Evolutionary conservation across 2,329 filamentous ascomycete species (phyloP).

Genomic region (Ilyonectria mors-panacis): DNA sequence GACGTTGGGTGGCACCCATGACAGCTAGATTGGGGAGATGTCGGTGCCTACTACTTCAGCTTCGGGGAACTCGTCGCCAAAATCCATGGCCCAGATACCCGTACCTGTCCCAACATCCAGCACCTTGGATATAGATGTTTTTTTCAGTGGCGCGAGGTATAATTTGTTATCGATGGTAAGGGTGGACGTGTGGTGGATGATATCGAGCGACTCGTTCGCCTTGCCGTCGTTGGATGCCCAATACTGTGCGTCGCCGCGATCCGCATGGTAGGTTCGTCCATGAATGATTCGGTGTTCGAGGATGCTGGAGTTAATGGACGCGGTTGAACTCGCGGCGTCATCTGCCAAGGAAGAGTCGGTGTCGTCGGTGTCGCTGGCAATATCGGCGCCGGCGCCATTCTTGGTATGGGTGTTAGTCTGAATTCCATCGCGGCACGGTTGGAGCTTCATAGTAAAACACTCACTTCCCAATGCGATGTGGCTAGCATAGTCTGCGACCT

Average conservation of each 20-base stretch:
- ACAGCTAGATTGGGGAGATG: constrained; percentile 69
- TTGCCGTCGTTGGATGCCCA: constrained; percentile 32
- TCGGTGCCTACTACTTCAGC: constrained; percentile 63
- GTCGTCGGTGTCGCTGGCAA: constrained; percentile 19
- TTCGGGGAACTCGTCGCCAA: constrained; percentile 58
- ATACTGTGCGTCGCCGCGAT: constrained; percentile 26
- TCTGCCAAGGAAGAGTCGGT: constrained; percentile 30
- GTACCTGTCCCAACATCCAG: constrained; percentile 37
- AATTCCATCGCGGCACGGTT: too few species aligned
- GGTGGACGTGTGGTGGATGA: constrained; percentile 31
- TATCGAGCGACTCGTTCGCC: constrained; percentile 31
- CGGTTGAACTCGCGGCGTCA: constrained; percentile 30
- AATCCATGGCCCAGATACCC: constrained; percentile 38
- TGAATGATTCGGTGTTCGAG: constrained; percentile 28
- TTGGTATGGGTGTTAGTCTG: too few species aligned
- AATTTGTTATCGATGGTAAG: constrained; percentile 24
- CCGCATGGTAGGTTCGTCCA: constrained; percentile 34
- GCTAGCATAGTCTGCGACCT: too few species aligned
- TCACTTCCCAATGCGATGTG: too few species aligned
- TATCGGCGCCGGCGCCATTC: background rate
- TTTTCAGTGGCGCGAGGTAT: constrained; percentile 16
- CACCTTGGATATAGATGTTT: constrained; percentile 4
- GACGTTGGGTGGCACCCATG: constrained; percentile 52
- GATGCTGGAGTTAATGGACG: constrained; percentile 34
- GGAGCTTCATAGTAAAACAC: too few species aligned